Evolutionary conservation across 2,329 filamentous ascomycete species (phyloP).

Genomic region (Pseudogymnoascus verrucosus): DNA sequence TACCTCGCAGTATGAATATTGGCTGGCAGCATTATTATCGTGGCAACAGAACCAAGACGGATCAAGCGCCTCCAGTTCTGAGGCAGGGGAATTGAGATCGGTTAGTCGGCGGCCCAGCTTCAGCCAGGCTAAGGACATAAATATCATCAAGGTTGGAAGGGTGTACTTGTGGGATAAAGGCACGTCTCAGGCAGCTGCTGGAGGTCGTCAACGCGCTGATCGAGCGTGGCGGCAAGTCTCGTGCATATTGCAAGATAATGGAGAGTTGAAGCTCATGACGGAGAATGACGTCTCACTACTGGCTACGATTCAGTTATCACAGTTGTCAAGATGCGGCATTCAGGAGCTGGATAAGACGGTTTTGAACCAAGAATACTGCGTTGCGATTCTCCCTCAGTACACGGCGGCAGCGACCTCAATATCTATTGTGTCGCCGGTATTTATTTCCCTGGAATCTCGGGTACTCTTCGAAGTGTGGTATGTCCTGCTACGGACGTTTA

Average conservation of each 20-base stretch:
- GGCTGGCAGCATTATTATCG: slow-evolving; percentile 72
- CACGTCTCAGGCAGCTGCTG: slow-evolving; percentile 41
- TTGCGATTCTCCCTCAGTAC: slow-evolving; percentile 93
- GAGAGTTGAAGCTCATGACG: slow-evolving; percentile 82
- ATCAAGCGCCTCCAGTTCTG: slow-evolving; percentile 3
- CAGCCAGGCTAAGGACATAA: slow-evolving; percentile 52
- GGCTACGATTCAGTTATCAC: slow-evolving; percentile 76
- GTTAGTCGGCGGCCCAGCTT: slow-evolving; percentile 38
- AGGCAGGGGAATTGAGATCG: background rate
- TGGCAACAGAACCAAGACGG: slow-evolving; percentile 55
- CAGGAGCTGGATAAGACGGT: slow-evolving; percentile 88
- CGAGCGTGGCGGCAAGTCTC: slow-evolving; percentile 77
- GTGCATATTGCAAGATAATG: slow-evolving; percentile 89
- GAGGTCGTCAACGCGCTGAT: slow-evolving; percentile 44
- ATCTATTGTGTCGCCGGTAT: slow-evolving; percentile 77
- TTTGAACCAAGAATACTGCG: slow-evolving; percentile 84
- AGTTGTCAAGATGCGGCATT: slow-evolving; percentile 81
- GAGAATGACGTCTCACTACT: slow-evolving; percentile 77
- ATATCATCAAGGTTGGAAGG: slow-evolving; percentile 92
- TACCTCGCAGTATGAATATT: slow-evolving; percentile 63
- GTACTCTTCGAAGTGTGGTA: slow-evolving; percentile 98
- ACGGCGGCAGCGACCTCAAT: slow-evolving; percentile 64
- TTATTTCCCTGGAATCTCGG: slow-evolving; percentile 76
- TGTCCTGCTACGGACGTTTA: slow-evolving; percentile 81
- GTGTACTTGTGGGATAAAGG: slow-evolving; percentile 87